Conservation (phyloP, 2,329 filamentous ascomycete species). For the Xylaria hypoxylon region DNA sequence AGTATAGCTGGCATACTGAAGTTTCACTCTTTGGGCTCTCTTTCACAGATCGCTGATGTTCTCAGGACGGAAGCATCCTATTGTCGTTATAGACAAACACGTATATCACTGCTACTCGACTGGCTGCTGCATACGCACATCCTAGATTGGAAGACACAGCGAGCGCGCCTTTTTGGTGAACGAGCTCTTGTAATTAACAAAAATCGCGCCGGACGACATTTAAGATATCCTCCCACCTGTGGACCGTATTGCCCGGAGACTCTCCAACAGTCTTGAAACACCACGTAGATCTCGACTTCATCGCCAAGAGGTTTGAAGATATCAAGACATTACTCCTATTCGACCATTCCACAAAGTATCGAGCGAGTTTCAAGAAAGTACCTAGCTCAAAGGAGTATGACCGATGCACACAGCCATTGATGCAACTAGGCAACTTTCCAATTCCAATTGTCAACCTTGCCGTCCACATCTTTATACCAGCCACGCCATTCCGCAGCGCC, state of each 20-base stretch:
- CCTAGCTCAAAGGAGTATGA: neutral
- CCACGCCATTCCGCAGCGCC: conserved; percentile 6
- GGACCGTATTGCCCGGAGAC: neutral
- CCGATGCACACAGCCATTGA: neutral
- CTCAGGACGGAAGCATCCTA: neutral
- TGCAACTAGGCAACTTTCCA: neutral
- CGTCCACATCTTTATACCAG: neutral
- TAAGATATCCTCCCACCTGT: neutral
- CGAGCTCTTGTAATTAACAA: neutral
- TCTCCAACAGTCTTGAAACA: neutral
- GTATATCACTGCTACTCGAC: neutral
- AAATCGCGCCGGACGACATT: neutral
- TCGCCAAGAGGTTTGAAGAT: neutral
- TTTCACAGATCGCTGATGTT: neutral
- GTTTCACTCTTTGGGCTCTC: neutral
- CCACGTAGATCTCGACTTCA: neutral
- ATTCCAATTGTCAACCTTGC: neutral
- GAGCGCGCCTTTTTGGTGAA: neutral
- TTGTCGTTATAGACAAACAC: neutral
- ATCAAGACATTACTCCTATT: neutral
- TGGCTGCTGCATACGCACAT: neutral
- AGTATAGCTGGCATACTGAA: neutral
- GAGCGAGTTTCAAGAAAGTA: neutral
- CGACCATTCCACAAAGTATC: neutral
- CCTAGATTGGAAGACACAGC: neutral